Conservation (phyloP, 2,329 filamentous ascomycete species). For the Tolypocladium inflatum region DNA sequence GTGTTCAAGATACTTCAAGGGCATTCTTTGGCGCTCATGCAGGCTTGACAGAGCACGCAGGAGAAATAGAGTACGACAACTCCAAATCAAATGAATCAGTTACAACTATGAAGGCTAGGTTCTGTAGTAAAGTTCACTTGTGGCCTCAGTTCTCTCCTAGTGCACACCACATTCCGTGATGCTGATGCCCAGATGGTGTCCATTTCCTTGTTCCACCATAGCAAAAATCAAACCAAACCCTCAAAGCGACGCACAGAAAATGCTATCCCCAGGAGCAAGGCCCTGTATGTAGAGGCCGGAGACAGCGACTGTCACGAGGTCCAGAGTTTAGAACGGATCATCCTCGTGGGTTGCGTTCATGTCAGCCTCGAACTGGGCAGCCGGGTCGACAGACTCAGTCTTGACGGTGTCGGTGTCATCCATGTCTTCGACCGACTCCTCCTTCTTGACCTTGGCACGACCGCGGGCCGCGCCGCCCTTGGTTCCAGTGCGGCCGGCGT, state of each 20-base stretch:
- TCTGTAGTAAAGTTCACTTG: background rate
- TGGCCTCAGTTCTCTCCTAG: background rate
- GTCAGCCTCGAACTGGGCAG: conserved; percentile 10
- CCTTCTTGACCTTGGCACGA: conserved; percentile 9
- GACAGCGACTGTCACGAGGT: background rate
- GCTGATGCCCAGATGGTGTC: no score
- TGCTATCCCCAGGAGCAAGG: background rate
- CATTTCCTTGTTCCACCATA: background rate
- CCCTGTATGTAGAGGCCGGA: background rate
- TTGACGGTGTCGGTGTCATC: conserved; percentile 8
- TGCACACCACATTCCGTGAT: background rate
- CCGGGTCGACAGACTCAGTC: conserved; percentile 7
- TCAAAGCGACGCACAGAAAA: background rate
- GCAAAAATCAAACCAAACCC: background rate
- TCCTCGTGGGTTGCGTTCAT: conserved; percentile 2
- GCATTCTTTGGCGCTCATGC: background rate
- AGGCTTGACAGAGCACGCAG: background rate
- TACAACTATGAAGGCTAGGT: background rate
- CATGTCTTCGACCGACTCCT: conserved; percentile 8
- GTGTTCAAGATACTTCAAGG: background rate
- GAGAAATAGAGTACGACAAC: background rate
- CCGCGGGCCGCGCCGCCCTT: conserved; percentile 10
- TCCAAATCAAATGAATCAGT: background rate
- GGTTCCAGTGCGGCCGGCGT: conserved; percentile 10
- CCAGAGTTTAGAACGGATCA: conserved; percentile 7